Evolutionary conservation across 495 filamentous ascomycete species (phyloP).

Genomic region (Apodospora peruviana): DNA sequence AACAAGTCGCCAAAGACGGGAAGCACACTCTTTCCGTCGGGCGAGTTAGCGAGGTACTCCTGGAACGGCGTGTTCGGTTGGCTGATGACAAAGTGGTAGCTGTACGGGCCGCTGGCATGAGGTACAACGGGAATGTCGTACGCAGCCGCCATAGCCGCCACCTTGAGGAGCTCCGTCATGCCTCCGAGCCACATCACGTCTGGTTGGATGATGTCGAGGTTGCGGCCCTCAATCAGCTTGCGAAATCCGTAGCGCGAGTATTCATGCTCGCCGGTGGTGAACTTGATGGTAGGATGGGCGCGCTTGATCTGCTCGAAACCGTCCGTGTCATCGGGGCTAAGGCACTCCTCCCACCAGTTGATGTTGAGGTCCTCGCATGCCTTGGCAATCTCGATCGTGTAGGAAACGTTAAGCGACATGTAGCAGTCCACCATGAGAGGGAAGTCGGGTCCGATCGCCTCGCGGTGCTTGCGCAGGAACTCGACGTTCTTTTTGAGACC

Average conservation of each 20-base stretch:
- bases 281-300: conserved; percentile 84
- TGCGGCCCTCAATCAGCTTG: conserved; percentile 85
- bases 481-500: conserved; percentile 84
- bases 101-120: conserved; percentile 86
- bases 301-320: conserved; percentile 83
- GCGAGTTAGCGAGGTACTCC: conserved; percentile 88
- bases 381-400: conserved; percentile 85
- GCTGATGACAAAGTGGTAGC: conserved; percentile 89
- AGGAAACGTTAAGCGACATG: conserved; percentile 87
- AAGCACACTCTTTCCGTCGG: conserved; percentile 79
- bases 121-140: conserved; percentile 95
- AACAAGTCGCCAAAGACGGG: conserved; percentile 92
- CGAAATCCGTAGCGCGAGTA: conserved; percentile 91
- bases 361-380: conserved; percentile 76
- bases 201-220: conserved; percentile 88
- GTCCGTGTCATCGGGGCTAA: conserved; percentile 84
- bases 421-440: conserved; percentile 95
- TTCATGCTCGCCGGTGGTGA: conserved; percentile 93
- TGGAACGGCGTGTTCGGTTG: conserved; percentile 90
- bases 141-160: conserved; percentile 80
- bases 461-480: conserved; percentile 77
- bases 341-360: conserved; percentile 95
- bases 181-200: conserved; percentile 97
- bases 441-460: conserved; percentile 80
- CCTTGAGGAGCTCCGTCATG: conserved; percentile 84